Evolutionary conservation across 352 stramenopile genomes (phyloP), one percentile per base, ranked within the genome.

Genomic region (Peronosclerospora sorghi): DNA sequence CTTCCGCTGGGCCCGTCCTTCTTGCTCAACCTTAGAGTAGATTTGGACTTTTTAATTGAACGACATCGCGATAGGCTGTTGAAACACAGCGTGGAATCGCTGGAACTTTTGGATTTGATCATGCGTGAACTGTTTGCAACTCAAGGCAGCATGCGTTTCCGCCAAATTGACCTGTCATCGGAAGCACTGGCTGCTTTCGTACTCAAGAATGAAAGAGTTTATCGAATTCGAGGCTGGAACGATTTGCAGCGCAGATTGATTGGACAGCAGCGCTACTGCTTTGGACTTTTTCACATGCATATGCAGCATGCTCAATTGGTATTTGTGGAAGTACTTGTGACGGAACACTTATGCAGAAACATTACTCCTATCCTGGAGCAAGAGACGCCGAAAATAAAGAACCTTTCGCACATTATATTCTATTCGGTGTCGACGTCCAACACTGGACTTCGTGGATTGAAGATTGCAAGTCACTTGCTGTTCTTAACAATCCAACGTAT

Each of bases 71-170:
- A n/a, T n/a, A n/a, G n/a, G n/a, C n/a, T n/a, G n/a, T n/a, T n/a
- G n/a, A n/a, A n/a, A n/a, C n/a, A n/a, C n/a, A n/a, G n/a, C n/a
- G n/a, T n/a, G n/a, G n/a, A n/a, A n/a, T n/a, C n/a, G n/a, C n/a
- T n/a, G n/a, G n/a, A n/a, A n/a, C n/a, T n/a, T n/a, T n/a, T n/a
- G n/a, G n/a, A n/a, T n/a, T n/a, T n/a, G n/a, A 73, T 88, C 28
- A 85, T 92, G 77, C 72, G 69, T 7, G 76, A 89, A 34, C 45
- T 92, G 19, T 92, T 92, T 45, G 77, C 76, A 15, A 87, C 74
- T 2, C 79, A 92, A 35, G 73, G 72, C 0, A 80, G 79, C n/a
- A n/a, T n/a, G n/a, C n/a, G n/a, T n/a, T n/a, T n/a, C n/a, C n/a
- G n/a, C n/a, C n/a, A n/a, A n/a, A n/a, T n/a, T n/a, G n/a, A n/a